phyloP scores from a whole-genome alignment of 192 early-diverging fungal species.

The Gamsiella multidivaricata region DNA sequence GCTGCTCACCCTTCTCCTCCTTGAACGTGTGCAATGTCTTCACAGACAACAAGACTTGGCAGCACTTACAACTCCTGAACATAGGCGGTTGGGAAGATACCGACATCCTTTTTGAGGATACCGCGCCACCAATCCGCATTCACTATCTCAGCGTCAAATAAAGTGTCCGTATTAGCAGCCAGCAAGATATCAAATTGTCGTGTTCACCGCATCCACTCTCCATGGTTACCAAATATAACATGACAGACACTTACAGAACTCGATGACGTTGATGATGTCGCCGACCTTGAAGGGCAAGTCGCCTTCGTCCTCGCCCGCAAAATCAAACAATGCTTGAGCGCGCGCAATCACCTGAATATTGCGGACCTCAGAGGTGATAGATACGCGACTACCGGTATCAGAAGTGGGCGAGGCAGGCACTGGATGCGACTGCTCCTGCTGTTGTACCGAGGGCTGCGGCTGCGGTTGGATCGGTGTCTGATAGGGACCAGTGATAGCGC shows the following conservation, averaged over 20 bases:
- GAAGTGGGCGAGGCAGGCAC: constrained; percentile 27
- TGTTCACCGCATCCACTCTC: not conserved
- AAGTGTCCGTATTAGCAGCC: not conserved
- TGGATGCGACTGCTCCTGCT: constrained; percentile 14
- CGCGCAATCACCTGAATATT: constrained; percentile 47
- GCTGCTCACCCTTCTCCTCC: no score
- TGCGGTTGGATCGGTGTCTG: constrained; percentile 16
- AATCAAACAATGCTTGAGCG: constrained; percentile 52
- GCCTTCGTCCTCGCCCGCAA: constrained; percentile 44
- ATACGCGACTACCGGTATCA: constrained; percentile 28
- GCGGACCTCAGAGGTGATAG: constrained; percentile 19
- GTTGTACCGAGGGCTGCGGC: constrained; percentile 36
- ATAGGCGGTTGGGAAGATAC: constrained; percentile 51
- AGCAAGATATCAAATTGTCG: not conserved
- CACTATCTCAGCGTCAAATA: no score
- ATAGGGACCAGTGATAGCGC: constrained; percentile 1
- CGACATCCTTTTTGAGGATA: constrained; percentile 38
- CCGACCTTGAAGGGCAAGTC: constrained; percentile 54
- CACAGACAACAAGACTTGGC: not conserved
- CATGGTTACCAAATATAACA: not conserved
- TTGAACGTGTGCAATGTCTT: no score
- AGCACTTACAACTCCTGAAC: constrained; percentile 39
- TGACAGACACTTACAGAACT: constrained; percentile 27
- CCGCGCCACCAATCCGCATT: constrained; percentile 53
- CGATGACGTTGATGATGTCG: constrained; percentile 50